Evolutionary conservation across 805 yeast species (phyloP), one percentile per base, ranked within the genome.

Genomic region (Pichia phayaonensis): DNA sequence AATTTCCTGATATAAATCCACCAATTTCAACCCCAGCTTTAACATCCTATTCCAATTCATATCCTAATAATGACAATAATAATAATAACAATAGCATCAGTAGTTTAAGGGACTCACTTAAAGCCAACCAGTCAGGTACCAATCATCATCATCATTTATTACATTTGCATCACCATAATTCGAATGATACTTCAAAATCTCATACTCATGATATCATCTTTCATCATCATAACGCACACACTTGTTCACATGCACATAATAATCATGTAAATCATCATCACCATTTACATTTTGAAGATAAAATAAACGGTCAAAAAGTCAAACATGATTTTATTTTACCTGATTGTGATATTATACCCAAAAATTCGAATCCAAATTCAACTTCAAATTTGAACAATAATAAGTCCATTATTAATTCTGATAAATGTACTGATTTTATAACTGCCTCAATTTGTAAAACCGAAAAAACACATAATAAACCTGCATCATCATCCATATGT

Each of bases 271-370:
- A 50, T 29, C 66, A 64, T 39, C 65, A 63, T 48, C 65, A 61
- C 41, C 68, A 64, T 54, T 51, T 62, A n/a, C 67, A 63, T 36
- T 58, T 61, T 46, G 62, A 61, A 48, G 65, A 64, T 42, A 54
- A 57, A 43, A 40, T 55, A 7, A 59, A 61, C 42, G 66, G 66
- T 27, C 55, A 56, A 24, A 29, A 54, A 13, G 52, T 63, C 10
- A 59, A 62, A 40, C 63, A 61, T 46, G 65, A 64, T 39, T 56
- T 64, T 22, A 64, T 64, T 8, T 56, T 64, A 18, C 67, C 68
- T 7, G 53, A 52, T 24, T 56, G 60, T 45, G 50, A 54, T 16
- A 20, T 29, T 21, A 29, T n/a, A 16, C 21, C 18, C 12, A 22
- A 21, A 13, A 26, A 27, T 8, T n/a, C 36, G 23, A 41, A 3